These are phyloP conservation scores for Berberis vulgaris DNA, from an alignment of 164 flowering plant genomes.

Conservation along the genomic window DNA sequence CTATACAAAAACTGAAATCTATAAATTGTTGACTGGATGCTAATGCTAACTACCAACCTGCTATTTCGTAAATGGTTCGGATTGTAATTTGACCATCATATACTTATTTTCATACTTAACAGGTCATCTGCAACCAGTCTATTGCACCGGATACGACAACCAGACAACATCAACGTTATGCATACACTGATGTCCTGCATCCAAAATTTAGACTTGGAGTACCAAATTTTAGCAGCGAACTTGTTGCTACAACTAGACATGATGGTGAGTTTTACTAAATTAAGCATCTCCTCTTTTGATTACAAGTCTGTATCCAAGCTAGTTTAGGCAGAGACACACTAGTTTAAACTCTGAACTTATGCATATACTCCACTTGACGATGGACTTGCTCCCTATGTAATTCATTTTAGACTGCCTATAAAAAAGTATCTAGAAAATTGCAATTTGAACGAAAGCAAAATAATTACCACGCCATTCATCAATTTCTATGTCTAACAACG, in stretches of 20 bases:
- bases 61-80: background rate
- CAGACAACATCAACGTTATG: conserved; percentile 35
- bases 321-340: background rate
- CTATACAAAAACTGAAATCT: too few species aligned
- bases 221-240: conserved; percentile 59
- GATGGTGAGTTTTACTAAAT: conserved; percentile 23
- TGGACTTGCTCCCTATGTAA: too few species aligned
- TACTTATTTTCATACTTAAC: conserved; percentile 14
- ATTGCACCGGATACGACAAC: conserved; percentile 36
- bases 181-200: conserved; percentile 32
- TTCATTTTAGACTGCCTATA: too few species aligned
- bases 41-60: background rate
- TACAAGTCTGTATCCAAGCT: background rate
- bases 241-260: conserved; percentile 56
- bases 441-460: too few species aligned
- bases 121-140: conserved; percentile 52
- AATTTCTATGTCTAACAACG: too few species aligned
- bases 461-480: too few species aligned
- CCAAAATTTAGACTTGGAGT: conserved; percentile 30
- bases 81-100: background rate
- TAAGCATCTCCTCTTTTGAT: background rate
- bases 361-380: too few species aligned
- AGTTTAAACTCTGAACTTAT: background rate
- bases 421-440: too few species aligned
- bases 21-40: background rate